Base-by-base conservation (phyloP, 1,139 yeast genomes). In the Candida dubliniensis region DNA sequence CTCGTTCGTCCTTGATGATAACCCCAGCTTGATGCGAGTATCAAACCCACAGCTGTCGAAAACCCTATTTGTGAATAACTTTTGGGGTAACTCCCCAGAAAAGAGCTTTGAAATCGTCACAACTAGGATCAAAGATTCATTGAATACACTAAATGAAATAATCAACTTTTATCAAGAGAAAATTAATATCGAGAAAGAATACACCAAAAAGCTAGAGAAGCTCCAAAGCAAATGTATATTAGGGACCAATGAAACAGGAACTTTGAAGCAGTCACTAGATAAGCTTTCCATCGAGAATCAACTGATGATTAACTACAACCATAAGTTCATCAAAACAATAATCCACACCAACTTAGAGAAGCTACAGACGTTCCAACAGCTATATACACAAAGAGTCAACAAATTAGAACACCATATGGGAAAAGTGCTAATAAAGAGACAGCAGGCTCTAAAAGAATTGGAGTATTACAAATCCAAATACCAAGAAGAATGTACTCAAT, bases 171-270 rank as follows among this genome's bases (percentile, higher is more conserved):
- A 76, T 55, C 66, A 66, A 40, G 81, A 78, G 46, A 60, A 84
- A 38, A 68, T 78, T 2, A 68, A 75, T 8, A 76, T 89, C 34
- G 96, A 89, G 56, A 85, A 81, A 49, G 96, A 89, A 15, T 87
- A 87, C 57, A 68, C 82, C 38, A 75, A 78, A 48, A 74, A 71
- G 49, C 60, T 85, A 50, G 72, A 67, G 34, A 64, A 70, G 25
- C 66, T 89, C 23, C 70, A 87, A 32, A 64, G 68, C 43, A 74
- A 72, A 36, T 42, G 53, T 41, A 58, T 70, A 1, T 60, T 84
- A 1, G 91, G 91, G 0, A 61, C 78, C 2, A 67, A 67, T 45
- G 96, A 87, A 56, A 71, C 79, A 0, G 89, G 81, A 0, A 64
- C 81, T 0, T 63, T 86, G 46, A 80, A 76, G 55, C 69, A 71